A percentile compares a stretch with the other conserved stretches of the same genome.
Conservation (phyloP, 2,329 filamentous ascomycete species). For the Fusarium irregulare region DNA sequence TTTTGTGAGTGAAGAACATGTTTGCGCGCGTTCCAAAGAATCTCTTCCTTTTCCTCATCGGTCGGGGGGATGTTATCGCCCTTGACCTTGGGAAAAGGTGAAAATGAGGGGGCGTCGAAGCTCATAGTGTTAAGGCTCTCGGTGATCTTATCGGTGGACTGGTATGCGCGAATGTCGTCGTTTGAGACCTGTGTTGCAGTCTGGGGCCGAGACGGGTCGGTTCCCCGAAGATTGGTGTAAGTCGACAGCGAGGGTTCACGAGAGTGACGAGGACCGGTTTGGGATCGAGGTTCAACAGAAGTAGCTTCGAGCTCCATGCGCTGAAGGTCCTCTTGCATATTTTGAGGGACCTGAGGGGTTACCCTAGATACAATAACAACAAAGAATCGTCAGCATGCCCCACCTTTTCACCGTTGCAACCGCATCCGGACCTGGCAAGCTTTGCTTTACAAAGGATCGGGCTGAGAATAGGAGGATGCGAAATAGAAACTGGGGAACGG, state of each 20-base stretch:
- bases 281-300: conserved; percentile 54
- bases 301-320: conserved; percentile 86
- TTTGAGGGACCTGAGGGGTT: conserved; percentile 94
- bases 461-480: conserved; percentile 30
- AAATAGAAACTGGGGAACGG: conserved; percentile 36
- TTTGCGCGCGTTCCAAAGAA: conserved; percentile 84
- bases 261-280: conserved; percentile 51
- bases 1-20: conserved; percentile 93
- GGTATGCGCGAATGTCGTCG: conserved; percentile 54
- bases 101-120: conserved; percentile 79
- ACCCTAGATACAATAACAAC: conserved; percentile 67
- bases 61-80: conserved; percentile 92
- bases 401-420: conserved; percentile 48
- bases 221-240: conserved; percentile 50
- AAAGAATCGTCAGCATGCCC: conserved; percentile 54
- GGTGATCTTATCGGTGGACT: conserved; percentile 52
- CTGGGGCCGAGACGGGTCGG: conserved; percentile 47
- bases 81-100: conserved; percentile 87
- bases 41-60: conserved; percentile 93
- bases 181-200: conserved; percentile 49
- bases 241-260: conserved; percentile 60
- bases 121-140: conserved; percentile 57
- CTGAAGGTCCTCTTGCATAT: conserved; percentile 95
- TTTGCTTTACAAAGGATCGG: conserved; percentile 32
- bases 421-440: conserved; percentile 42